phyloP scores from a whole-genome alignment of 371 early-diverging fungal genomes.

The Lichtheimia corymbifera region DNA sequence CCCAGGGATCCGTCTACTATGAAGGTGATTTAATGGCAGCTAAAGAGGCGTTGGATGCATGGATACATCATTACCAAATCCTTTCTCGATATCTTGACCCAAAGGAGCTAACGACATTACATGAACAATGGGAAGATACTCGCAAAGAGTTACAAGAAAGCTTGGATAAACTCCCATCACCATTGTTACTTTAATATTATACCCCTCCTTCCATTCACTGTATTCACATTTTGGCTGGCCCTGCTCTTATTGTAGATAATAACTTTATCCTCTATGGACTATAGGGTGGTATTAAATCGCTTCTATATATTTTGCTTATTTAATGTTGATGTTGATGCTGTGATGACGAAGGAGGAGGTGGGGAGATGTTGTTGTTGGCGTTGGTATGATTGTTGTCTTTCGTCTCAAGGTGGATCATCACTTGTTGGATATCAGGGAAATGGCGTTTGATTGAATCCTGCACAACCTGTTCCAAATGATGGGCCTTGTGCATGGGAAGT shows the following conservation, averaged over 20 bases:
- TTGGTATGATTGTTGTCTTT: not conserved
- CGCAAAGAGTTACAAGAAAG: not conserved
- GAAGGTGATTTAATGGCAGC: constrained; percentile 21
- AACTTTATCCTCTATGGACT: too few species aligned
- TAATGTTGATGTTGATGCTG: too few species aligned
- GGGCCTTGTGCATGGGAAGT: constrained; percentile 33
- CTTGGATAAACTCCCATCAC: constrained; percentile 5
- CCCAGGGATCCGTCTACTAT: constrained; percentile 29
- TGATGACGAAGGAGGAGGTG: too few species aligned
- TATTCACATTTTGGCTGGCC: too few species aligned
- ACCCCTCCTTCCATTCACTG: not conserved
- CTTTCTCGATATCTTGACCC: constrained; percentile 14
- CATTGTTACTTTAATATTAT: not conserved
- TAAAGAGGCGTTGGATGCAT: constrained; percentile 15
- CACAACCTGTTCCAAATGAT: constrained; percentile 32
- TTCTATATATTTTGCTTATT: too few species aligned
- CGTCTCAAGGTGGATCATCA: constrained; percentile 35
- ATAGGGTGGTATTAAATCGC: too few species aligned
- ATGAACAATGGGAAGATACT: constrained; percentile 26
- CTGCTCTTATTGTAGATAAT: too few species aligned
- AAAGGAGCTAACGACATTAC: constrained; percentile 18
- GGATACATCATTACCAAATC: constrained; percentile 21
- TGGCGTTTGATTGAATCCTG: constrained; percentile 24
- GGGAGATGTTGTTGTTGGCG: not conserved
- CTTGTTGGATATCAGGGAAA: constrained; percentile 39